Evolutionary conservation across 441 rosid species (phyloP), one percentile per base, ranked within the genome.

Genomic region (Raphanus hybrid): DNA sequence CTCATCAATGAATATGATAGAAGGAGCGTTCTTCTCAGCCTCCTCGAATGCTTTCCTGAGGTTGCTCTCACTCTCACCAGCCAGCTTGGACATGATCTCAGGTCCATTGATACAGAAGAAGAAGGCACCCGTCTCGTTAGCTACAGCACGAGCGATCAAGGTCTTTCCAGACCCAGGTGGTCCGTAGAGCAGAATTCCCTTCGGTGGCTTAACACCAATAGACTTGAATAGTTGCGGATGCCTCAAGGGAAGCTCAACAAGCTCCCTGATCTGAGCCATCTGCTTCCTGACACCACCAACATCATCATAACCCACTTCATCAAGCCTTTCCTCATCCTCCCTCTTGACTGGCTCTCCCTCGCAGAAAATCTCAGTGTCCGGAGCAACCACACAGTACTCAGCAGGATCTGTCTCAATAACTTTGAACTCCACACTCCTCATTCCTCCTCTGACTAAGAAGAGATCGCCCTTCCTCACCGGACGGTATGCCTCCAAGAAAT

Each of bases 201-300:
- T 82, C 0, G 87, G 87, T 20, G 87, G 87, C 82, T 85, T 85
- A 26, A 85, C 82, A 72, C 87, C 85, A 75, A 82, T 80, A 0
- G 85, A 37, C 82, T 82, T 85, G 68, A 82, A 85, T 6, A 82
- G 82, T 41, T 75, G 82, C 1, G 84, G 86, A 27, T 82, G 85
- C 66, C 83, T 80, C 41, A 85, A 62, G 0, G 86, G 87, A 65
- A 83, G 81, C 57, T 83, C 84, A 60, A 83, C 84, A 34, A 76
- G 76, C 54, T 85, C 87, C 59, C 85, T 69, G 16, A 80, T 82
- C 67, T 78, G 84, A n/a, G 76, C 84, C 81, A 83, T 73, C 64
- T 82, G 87, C 50, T 79, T 81, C 73, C 83, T 80, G 15, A 82
- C 84, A 64, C 86, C 87, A 43, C 86, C 86, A 69, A 78, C 83